Evolutionary conservation across 2,329 filamentous ascomycete genomes (phyloP).

Genomic region (Penicillium italicum): DNA sequence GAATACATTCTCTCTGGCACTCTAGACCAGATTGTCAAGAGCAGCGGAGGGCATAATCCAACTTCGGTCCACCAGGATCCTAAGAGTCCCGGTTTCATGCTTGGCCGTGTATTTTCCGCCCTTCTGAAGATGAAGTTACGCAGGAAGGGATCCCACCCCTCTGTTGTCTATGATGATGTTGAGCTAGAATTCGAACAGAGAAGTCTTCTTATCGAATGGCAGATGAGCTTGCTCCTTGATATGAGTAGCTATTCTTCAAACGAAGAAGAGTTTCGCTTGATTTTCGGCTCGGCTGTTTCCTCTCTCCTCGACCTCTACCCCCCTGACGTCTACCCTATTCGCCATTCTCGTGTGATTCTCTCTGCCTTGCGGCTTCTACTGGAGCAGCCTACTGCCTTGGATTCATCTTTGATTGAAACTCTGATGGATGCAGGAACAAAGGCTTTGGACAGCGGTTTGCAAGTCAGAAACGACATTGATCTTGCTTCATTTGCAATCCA

Average conservation of each 20-base stretch:
- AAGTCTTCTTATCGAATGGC: constrained; percentile 38
- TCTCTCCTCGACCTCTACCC: constrained; percentile 37
- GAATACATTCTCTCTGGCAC: constrained; percentile 40
- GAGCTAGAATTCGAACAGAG: constrained; percentile 25
- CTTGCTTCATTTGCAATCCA: constrained; percentile 28
- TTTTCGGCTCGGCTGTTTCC: constrained; percentile 28
- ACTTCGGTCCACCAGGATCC: constrained; percentile 32
- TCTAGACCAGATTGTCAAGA: constrained; percentile 30
- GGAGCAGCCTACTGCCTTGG: constrained; percentile 31
- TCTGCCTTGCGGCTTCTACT: constrained; percentile 35
- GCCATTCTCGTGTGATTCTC: constrained; percentile 37
- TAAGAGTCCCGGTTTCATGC: constrained; percentile 34
- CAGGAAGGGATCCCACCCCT: constrained; percentile 24
- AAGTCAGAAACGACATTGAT: constrained; percentile 26
- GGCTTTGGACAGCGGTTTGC: constrained; percentile 15
- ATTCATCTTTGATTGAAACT: constrained; percentile 24
- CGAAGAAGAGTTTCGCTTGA: constrained; percentile 28
- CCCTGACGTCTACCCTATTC: constrained; percentile 32
- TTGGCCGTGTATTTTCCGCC: constrained; percentile 37
- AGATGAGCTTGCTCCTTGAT: constrained; percentile 36
- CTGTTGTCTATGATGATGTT: constrained; percentile 33
- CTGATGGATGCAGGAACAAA: constrained; percentile 27
- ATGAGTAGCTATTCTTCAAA: constrained; percentile 25
- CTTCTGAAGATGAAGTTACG: constrained; percentile 38
- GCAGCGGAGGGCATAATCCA: constrained; percentile 26